These are phyloP conservation scores for Lablab purpureus DNA, from an alignment of 306 rosid genomes.

Conservation along the genomic window DNA sequence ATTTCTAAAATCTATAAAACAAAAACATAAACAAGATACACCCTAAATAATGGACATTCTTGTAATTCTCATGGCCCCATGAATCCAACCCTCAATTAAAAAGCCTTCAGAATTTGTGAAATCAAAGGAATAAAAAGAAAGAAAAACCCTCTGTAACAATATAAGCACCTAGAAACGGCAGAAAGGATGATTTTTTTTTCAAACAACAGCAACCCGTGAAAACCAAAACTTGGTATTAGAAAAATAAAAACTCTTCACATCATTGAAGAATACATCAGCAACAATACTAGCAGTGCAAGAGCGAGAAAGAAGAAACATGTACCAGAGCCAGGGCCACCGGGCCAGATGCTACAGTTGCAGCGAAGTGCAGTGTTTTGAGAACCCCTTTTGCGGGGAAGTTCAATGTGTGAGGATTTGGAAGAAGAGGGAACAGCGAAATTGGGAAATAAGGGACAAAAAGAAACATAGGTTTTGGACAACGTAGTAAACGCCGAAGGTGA, in stretches of 20 bases:
- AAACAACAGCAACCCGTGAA: background rate
- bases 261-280: slow-evolving; percentile 5
- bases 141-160: background rate
- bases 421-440: slow-evolving; percentile 29
- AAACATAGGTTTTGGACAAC: slow-evolving; percentile 43
- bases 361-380: slow-evolving; percentile 48
- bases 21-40: background rate
- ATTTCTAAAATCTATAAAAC: background rate
- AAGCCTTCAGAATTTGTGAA: slow-evolving; percentile 14
- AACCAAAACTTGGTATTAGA: background rate
- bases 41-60: background rate
- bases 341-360: slow-evolving; percentile 58
- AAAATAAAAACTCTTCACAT: slow-evolving; percentile 2
- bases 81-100: background rate
- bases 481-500: slow-evolving; percentile 50
- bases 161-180: slow-evolving; percentile 14
- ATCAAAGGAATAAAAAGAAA: background rate
- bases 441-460: slow-evolving; percentile 36
- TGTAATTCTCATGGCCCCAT: background rate
- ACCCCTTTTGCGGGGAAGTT: slow-evolving; percentile 42
- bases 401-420: slow-evolving; percentile 41
- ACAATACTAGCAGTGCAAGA: background rate
- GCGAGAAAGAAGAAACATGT: background rate
- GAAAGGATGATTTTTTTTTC: background rate
- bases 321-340: slow-evolving; percentile 72